Conservation (phyloP, 2,329 filamentous ascomycete genomes). For the Ceratocystis variospora region DNA sequence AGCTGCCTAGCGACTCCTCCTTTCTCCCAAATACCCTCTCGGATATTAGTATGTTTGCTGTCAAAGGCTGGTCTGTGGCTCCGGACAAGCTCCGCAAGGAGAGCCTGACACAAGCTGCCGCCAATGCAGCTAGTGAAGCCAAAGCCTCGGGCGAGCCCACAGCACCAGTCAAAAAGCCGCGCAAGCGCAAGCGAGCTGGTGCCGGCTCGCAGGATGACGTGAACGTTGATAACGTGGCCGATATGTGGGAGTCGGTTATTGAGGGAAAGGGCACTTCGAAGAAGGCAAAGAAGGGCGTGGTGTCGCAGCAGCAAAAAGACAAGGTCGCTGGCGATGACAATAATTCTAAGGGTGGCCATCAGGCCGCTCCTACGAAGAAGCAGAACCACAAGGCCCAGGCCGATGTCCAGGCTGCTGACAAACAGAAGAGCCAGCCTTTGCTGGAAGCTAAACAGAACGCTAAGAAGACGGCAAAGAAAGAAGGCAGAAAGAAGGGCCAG, state of each 20-base stretch:
- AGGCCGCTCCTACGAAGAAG: background rate
- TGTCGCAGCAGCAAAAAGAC: slow-evolving; percentile 21
- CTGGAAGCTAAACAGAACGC: background rate
- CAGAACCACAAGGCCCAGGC: slow-evolving; percentile 5
- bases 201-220: slow-evolving; percentile 32
- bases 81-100: slow-evolving; percentile 59
- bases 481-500: slow-evolving; percentile 29
- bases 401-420: slow-evolving; percentile 16
- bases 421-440: slow-evolving; percentile 23
- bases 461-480: slow-evolving; percentile 23
- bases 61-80: slow-evolving; percentile 81
- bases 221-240: slow-evolving; percentile 56
- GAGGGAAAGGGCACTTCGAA: slow-evolving; percentile 42
- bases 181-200: slow-evolving; percentile 43
- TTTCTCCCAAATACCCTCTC: slow-evolving; percentile 3
- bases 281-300: slow-evolving; percentile 23
- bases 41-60: slow-evolving; percentile 59
- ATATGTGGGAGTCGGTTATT: slow-evolving; percentile 67
- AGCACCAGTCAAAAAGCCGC: slow-evolving; percentile 33
- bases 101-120: slow-evolving; percentile 25
- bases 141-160: slow-evolving; percentile 20
- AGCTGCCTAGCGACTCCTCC: too few species aligned
- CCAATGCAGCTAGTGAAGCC: slow-evolving; percentile 23
- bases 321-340: slow-evolving; percentile 11
- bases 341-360: background rate